Conservation (phyloP, 2,329 filamentous ascomycete species). For the Atkinsonella texensis region DNA sequence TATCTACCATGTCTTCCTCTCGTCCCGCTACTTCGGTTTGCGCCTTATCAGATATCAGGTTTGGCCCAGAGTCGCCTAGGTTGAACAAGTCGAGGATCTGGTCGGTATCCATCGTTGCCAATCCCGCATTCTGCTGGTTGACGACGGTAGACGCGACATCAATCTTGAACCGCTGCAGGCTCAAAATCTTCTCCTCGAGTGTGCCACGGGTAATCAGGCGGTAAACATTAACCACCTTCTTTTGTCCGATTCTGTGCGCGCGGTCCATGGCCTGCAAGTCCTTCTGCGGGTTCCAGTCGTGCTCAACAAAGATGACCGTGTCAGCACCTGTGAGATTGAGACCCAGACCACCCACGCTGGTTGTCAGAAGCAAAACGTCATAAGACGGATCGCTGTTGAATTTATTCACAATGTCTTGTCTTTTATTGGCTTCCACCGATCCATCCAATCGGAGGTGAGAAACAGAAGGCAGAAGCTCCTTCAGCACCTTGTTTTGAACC, state of each 20-base stretch:
- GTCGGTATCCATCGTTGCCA: slow-evolving; percentile 94
- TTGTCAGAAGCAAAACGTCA: slow-evolving; percentile 86
- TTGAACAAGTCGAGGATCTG: slow-evolving; percentile 96
- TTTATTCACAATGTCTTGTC: slow-evolving; percentile 96
- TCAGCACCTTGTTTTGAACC: slow-evolving; percentile 88
- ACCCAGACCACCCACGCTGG: slow-evolving; percentile 85
- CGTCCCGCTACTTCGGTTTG: slow-evolving; percentile 47
- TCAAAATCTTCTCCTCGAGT: slow-evolving; percentile 95
- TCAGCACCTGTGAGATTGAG: slow-evolving; percentile 94
- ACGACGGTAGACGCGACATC: slow-evolving; percentile 97
- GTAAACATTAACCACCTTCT: slow-evolving; percentile 99
- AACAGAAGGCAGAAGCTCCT: slow-evolving; percentile 80
- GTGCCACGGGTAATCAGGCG: slow-evolving; percentile 92
- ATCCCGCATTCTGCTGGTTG: slow-evolving; percentile 94
- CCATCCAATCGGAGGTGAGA: slow-evolving; percentile 93
- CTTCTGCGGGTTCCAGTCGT: slow-evolving; percentile 99
- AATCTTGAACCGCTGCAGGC: slow-evolving; percentile 97
- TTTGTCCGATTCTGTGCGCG: slow-evolving; percentile 94
- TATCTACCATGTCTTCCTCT: slow-evolving; percentile 82
- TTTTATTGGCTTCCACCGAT: slow-evolving; percentile 79
- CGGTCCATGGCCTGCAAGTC: slow-evolving; percentile 99
- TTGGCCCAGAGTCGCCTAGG: slow-evolving; percentile 65
- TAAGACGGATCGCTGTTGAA: slow-evolving; percentile 98
- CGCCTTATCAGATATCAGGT: slow-evolving; percentile 48
- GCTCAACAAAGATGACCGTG: slow-evolving; percentile 98